Evolutionary conservation across 768 basidiomycete species (phyloP).

Genomic region (Tulasnella sp.): DNA sequence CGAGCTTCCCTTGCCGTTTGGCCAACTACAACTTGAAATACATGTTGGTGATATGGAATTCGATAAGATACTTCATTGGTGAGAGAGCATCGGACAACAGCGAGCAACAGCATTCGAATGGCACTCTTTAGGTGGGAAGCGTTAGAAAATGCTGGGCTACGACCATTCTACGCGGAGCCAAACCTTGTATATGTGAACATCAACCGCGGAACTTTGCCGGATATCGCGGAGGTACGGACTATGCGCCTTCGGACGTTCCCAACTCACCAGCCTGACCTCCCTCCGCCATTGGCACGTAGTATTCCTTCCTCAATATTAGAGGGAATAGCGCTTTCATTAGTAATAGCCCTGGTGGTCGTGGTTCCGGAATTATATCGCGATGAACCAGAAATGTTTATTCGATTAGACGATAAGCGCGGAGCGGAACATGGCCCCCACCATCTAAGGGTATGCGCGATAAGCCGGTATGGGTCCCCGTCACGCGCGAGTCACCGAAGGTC

Average conservation of each 20-base stretch:
- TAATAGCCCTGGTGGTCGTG: background rate
- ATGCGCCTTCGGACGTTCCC: background rate
- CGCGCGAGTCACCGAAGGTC: no score
- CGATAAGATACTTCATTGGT: conserved; percentile 43
- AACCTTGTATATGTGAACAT: conserved; percentile 14
- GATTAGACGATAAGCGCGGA: background rate
- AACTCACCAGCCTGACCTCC: background rate
- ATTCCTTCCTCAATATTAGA: conserved; percentile 17
- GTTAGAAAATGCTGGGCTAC: conserved; percentile 10
- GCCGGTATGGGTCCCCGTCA: no score
- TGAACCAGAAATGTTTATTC: background rate
- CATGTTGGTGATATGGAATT: conserved; percentile 35
- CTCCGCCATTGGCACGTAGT: background rate
- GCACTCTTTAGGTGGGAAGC: conserved; percentile 3
- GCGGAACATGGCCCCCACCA: background rate
- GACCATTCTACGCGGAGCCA: conserved; percentile 13
- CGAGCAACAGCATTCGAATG: background rate
- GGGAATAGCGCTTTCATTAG: conserved; percentile 13
- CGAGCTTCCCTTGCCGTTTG: conserved; percentile 21
- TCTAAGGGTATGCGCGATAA: no score
- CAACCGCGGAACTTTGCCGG: background rate
- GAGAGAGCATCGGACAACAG: background rate
- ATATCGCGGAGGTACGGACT: conserved; percentile 10
- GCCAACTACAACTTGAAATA: conserved; percentile 17
- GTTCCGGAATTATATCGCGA: background rate